Conservation (phyloP, 345 rosid genomes). For the Salix udensis region DNA sequence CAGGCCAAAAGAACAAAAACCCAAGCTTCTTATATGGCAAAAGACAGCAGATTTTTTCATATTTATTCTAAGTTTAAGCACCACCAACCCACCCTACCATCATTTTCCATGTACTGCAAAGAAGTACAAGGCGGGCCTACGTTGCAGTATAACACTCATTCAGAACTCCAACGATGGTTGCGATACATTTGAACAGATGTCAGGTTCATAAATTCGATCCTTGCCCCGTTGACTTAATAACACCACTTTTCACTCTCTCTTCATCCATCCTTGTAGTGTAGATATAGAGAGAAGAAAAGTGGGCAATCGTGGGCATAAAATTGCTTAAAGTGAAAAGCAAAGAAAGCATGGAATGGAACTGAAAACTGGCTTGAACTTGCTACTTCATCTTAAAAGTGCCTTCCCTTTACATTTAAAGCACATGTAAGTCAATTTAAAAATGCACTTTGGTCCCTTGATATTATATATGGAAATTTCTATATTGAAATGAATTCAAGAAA, state of each 20-base stretch:
- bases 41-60: neutral
- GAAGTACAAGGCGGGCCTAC: conserved; percentile 21
- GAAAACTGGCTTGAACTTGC: neutral
- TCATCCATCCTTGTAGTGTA: too few relatives aligned
- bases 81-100: neutral
- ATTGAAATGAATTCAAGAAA: too few relatives aligned
- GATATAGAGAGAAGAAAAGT: neutral
- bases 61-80: neutral
- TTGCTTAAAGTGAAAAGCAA: neutral
- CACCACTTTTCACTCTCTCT: neutral
- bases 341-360: neutral
- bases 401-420: neutral
- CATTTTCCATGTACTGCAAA: conserved; percentile 27
- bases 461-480: too few relatives aligned
- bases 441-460: neutral
- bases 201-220: conserved; percentile 10
- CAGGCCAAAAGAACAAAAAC: neutral
- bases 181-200: conserved; percentile 3
- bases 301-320: neutral
- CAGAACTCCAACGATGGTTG: neutral
- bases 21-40: neutral
- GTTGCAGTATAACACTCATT: conserved; percentile 35
- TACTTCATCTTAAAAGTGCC: conserved; percentile 8
- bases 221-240: conserved; percentile 3
- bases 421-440: neutral